Conservation (phyloP, 495 filamentous ascomycete genomes). For the Barbatosphaeria neglecta region DNA sequence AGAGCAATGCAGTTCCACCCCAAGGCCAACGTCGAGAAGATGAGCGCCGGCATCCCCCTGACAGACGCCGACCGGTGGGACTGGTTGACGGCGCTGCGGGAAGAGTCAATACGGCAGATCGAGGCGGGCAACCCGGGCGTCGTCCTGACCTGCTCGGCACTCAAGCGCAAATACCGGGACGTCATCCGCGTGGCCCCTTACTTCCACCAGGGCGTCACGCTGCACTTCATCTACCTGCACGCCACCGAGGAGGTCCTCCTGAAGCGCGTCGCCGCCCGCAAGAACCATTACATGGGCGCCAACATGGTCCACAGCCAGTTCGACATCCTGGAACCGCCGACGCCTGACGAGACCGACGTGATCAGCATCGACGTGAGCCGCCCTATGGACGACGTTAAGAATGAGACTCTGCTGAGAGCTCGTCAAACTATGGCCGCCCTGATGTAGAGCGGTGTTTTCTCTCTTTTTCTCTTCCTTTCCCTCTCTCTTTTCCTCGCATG, state of each 20-base stretch:
- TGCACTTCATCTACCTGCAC: conserved; percentile 89
- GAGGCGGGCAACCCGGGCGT: conserved; percentile 56
- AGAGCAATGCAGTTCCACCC: conserved; percentile 69
- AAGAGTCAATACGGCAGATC: conserved; percentile 59
- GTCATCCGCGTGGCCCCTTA: conserved; percentile 86
- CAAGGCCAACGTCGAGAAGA: conserved; percentile 79
- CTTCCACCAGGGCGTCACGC: conserved; percentile 57
- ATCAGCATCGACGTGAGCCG: conserved; percentile 69
- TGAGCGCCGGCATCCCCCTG: conserved; percentile 74
- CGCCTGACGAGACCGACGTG: conserved; percentile 67
- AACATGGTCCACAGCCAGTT: conserved; percentile 96
- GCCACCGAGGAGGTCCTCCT: conserved; percentile 64
- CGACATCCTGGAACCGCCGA: conserved; percentile 70
- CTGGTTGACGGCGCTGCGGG: conserved; percentile 84
- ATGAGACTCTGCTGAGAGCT: conserved; percentile 46
- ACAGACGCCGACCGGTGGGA: conserved; percentile 97
- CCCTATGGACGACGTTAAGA: conserved; percentile 52
- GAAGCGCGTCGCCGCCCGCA: conserved; percentile 55
- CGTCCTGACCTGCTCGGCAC: conserved; percentile 87
- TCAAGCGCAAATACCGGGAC: conserved; percentile 96
- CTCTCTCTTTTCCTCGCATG: neutral
- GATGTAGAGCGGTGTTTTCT: neutral
- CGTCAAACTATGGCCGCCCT: conserved; percentile 19
- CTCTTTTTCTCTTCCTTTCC: neutral
- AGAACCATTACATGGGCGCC: conserved; percentile 94